These are phyloP conservation scores for Pichia scutulata DNA, from an alignment of 805 yeast species.

Conservation along the genomic window DNA sequence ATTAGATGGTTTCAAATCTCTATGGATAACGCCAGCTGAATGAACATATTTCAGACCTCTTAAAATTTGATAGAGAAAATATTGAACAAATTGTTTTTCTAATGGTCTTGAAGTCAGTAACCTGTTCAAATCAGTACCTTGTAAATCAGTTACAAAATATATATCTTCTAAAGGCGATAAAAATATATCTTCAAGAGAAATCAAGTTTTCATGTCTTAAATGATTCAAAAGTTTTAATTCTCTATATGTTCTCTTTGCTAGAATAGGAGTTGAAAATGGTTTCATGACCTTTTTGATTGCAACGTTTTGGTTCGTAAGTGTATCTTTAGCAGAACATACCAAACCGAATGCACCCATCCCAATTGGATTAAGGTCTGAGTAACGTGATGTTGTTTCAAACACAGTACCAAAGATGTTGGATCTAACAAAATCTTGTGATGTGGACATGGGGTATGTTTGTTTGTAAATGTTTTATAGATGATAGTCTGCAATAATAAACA, in stretches of 20 bases:
- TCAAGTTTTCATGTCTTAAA: slow-evolving; percentile 88
- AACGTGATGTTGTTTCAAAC: slow-evolving; percentile 84
- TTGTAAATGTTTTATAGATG: neutral
- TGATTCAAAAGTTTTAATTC: slow-evolving; percentile 91
- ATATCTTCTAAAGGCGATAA: slow-evolving; percentile 93
- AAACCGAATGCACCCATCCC: slow-evolving; percentile 99
- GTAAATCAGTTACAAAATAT: slow-evolving; percentile 90
- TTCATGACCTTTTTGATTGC: slow-evolving; percentile 98
- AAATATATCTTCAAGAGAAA: slow-evolving; percentile 88
- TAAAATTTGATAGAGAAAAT: slow-evolving; percentile 88
- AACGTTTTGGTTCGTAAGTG: slow-evolving; percentile 82
- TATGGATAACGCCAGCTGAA: slow-evolving; percentile 90
- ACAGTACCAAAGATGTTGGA: slow-evolving; percentile 94
- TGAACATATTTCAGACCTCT: slow-evolving; percentile 93
- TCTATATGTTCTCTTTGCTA: slow-evolving; percentile 94
- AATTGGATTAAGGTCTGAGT: slow-evolving; percentile 89
- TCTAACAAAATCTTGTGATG: slow-evolving; percentile 42
- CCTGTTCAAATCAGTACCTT: slow-evolving; percentile 94
- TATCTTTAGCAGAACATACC: slow-evolving; percentile 93
- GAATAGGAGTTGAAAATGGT: slow-evolving; percentile 89
- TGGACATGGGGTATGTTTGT: slow-evolving; percentile 15
- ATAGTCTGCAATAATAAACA: neutral
- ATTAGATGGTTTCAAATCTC: slow-evolving; percentile 76
- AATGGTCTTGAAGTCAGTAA: slow-evolving; percentile 86
- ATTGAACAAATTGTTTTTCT: slow-evolving; percentile 94